Evolutionary conservation across 768 basidiomycete genomes (phyloP).

Genomic region (Zangia roseola): DNA sequence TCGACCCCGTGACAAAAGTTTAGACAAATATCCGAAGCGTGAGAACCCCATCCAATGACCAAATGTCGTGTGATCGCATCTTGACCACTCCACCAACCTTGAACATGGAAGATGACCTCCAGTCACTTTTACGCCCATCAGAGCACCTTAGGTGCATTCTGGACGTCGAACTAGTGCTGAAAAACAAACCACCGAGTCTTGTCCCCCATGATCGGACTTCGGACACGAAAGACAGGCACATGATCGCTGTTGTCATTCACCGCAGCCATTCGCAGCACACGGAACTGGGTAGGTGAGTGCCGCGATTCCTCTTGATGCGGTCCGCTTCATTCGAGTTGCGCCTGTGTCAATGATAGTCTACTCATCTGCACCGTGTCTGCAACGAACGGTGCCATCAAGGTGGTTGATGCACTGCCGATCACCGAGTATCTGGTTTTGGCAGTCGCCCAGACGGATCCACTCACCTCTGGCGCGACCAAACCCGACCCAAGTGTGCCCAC

Average conservation of each 20-base stretch:
- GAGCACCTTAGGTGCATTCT: conserved; percentile 47
- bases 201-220: not conserved
- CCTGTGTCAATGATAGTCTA: too few relatives aligned
- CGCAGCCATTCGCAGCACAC: conserved; percentile 38
- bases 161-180: conserved; percentile 32
- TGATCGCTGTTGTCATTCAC: conserved; percentile 51
- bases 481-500: conserved; percentile 31
- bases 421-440: conserved; percentile 50
- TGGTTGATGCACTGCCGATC: conserved; percentile 43
- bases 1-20: not conserved
- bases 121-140: conserved; percentile 36
- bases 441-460: conserved; percentile 53
- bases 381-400: not conserved
- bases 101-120: conserved; percentile 15
- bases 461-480: conserved; percentile 32
- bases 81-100: not conserved
- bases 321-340: conserved; percentile 4
- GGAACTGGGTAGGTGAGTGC: conserved; percentile 57
- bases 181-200: conserved; percentile 1
- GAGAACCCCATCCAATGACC: conserved; percentile 15
- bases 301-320: not conserved
- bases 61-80: conserved; percentile 10
- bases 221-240: not conserved
- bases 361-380: conserved; percentile 12
- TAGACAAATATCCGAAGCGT: conserved; percentile 22